Base-by-base conservation (phyloP, 169 alveolate species). In the Eimeria zaria region DNA sequence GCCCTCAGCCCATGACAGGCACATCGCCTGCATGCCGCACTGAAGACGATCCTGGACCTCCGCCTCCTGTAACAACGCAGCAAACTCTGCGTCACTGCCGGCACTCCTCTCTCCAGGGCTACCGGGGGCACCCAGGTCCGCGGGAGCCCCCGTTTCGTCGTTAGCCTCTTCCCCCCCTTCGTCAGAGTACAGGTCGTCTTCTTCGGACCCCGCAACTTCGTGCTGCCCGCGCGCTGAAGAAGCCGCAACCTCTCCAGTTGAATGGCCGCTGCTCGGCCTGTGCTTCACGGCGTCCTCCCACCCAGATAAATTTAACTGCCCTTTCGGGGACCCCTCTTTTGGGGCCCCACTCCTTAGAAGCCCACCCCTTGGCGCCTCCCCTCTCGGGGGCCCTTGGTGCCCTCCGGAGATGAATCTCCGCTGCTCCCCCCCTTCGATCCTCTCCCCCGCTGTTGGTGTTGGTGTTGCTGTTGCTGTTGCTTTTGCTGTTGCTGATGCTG, bases 61-160 rank as follows among this genome's bases (percentile, higher is more conserved):
- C 18, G 91, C 91, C 39, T 84, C 91, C 53, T 36, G 39, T 33
- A 84, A 58, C 41, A 84, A 27, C 20, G 91, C 91, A 58, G 76
- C 78, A 36, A 84, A 84, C 78, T 84, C 91, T 7, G 76, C 78
- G 24, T 84, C 91, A 36, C 91, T 84, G 76, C 18, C 6, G 55
- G 22, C 39, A 58, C 91, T 84, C 5, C 91, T 58, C 20, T 58
- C 71, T 1, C 2, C 73, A 30, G 89, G 67, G 41, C 36, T 41
- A 69, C 36, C 69, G 1, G 62, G 71, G 9, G 58, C n/a, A n/a
- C n/a, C n/a, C n/a, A n/a, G n/a, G n/a, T n/a, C n/a, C n/a, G n/a
- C n/a, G n/a, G n/a, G n/a, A n/a, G n/a, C n/a, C n/a, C n/a, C n/a
- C n/a, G n/a, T n/a, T n/a, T n/a, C 22, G 20, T 36, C 18, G 60